Evolutionary conservation across 1,284 basidiomycete genomes (phyloP).

Genomic region (Ceratobasidium sp.): DNA sequence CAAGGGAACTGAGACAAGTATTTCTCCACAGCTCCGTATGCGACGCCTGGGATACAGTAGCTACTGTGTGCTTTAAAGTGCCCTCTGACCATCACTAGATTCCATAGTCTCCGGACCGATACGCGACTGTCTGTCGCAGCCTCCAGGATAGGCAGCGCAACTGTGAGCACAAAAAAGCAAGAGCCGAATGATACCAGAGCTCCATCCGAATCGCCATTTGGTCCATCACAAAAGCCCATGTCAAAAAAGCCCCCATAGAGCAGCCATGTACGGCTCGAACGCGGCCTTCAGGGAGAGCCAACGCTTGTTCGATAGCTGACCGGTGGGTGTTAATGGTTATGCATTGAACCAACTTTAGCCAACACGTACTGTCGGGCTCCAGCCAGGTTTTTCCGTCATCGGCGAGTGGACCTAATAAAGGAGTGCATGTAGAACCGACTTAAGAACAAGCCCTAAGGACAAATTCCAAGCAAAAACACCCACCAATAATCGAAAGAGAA

Average conservation of each 20-base stretch:
- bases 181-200: slow-evolving; percentile 24
- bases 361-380: neutral
- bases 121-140: slow-evolving; percentile 29
- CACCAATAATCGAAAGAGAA: slow-evolving; percentile 25
- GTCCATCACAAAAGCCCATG: slow-evolving; percentile 16
- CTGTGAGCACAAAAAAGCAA: slow-evolving; percentile 20
- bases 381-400: neutral
- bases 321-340: neutral
- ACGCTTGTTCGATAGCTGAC: slow-evolving; percentile 1
- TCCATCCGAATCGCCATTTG: neutral
- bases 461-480: neutral
- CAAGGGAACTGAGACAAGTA: slow-evolving; percentile 23
- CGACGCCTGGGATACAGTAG: neutral
- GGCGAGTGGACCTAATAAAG: neutral
- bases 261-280: slow-evolving; percentile 11
- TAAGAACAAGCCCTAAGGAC: neutral
- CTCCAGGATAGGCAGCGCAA: slow-evolving; percentile 27
- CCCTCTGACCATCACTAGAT: slow-evolving; percentile 18
- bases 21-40: slow-evolving; percentile 10
- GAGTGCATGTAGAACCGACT: neutral
- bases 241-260: slow-evolving; percentile 20
- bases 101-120: slow-evolving; percentile 13
- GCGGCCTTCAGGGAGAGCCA: slow-evolving; percentile 5
- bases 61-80: neutral
- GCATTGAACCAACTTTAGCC: neutral